phyloP scores from a whole-genome alignment of 768 basidiomycete species.

The Naganishia randhawae region DNA sequence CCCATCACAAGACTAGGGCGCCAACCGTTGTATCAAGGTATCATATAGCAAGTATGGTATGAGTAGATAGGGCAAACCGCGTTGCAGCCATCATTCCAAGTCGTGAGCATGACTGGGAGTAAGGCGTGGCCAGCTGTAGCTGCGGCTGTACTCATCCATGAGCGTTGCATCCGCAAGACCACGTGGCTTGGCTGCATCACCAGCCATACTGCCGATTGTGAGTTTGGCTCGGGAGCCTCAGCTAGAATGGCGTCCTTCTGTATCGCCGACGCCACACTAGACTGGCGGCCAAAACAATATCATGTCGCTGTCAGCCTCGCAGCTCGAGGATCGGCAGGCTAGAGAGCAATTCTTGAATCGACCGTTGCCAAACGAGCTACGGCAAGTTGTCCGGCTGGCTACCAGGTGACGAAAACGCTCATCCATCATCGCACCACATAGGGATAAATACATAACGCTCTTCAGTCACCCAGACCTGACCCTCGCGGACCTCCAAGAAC shows the following conservation, averaged over 20 bases:
- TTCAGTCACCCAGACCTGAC: conserved; percentile 29
- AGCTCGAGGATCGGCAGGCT: neutral
- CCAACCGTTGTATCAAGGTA: neutral
- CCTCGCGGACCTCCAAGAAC: conserved; percentile 21
- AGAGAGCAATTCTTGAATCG: conserved; percentile 5
- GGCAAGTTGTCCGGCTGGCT: conserved; percentile 1
- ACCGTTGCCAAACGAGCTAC: conserved; percentile 14
- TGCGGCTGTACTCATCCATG: too few relatives aligned
- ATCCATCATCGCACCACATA: neutral
- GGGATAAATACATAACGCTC: conserved; percentile 24
- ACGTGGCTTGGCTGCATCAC: neutral
- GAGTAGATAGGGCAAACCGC: neutral
- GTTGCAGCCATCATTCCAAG: neutral
- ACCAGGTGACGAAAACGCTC: neutral
- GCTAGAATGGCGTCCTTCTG: too few relatives aligned
- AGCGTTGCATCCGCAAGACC: neutral
- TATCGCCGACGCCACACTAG: too few relatives aligned
- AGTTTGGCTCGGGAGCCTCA: too few relatives aligned
- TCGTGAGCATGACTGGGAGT: too few relatives aligned
- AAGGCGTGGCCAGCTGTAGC: too few relatives aligned
- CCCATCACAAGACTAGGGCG: neutral
- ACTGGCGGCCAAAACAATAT: neutral
- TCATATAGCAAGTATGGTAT: neutral
- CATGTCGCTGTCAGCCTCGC: neutral
- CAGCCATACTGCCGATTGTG: too few relatives aligned